Evolutionary conservation across 345 rosid species (phyloP).

Genomic region (Hirschfeldia incana): DNA sequence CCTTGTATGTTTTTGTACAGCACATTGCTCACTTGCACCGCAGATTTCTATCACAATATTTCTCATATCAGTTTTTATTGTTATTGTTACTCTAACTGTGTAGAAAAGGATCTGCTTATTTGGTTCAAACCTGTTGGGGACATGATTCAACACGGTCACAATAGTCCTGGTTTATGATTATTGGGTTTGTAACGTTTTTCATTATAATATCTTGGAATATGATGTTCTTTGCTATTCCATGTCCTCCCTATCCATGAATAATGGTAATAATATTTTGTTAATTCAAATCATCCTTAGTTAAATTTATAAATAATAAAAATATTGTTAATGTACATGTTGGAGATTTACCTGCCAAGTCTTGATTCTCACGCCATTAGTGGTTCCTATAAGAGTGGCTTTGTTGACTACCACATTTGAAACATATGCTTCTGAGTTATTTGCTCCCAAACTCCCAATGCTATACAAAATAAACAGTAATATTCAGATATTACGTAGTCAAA

Average conservation of each 20-base stretch:
- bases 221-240: slow-evolving; percentile 68
- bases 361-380: slow-evolving; percentile 78
- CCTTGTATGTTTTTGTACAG: slow-evolving; percentile 70
- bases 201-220: slow-evolving; percentile 59
- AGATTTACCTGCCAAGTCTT: slow-evolving; percentile 88
- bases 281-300: neutral
- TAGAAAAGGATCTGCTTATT: neutral
- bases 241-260: slow-evolving; percentile 64
- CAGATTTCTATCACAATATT: slow-evolving; percentile 51
- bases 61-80: neutral
- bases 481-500: neutral
- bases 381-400: slow-evolving; percentile 65
- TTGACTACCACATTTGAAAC: slow-evolving; percentile 78
- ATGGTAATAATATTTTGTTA: neutral
- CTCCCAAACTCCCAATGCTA: slow-evolving; percentile 92
- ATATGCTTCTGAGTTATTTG: slow-evolving; percentile 49
- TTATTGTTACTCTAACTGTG: neutral
- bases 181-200: slow-evolving; percentile 76
- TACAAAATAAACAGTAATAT: neutral
- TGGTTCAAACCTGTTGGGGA: slow-evolving; percentile 51
- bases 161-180: slow-evolving; percentile 78
- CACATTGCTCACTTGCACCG: slow-evolving; percentile 74
- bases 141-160: slow-evolving; percentile 66
- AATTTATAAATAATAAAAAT: neutral
- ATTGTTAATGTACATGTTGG: neutral